These are phyloP conservation scores for Bipolaris cookei DNA, from an alignment of 2,329 filamentous ascomycete species.

Conservation along the genomic window DNA sequence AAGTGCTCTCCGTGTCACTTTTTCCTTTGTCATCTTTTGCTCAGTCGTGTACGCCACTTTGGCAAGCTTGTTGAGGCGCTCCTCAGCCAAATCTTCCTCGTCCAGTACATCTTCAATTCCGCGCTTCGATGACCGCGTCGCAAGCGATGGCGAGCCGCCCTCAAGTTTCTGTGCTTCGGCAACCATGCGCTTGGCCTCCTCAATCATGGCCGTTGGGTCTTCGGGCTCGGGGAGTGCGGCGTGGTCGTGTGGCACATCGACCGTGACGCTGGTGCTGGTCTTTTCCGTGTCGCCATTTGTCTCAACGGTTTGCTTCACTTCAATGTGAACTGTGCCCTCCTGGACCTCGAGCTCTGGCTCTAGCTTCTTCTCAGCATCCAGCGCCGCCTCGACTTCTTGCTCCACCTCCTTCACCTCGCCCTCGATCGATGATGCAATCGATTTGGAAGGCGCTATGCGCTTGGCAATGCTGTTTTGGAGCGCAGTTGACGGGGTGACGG, in stretches of 20 bases:
- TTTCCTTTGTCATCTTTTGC: slow-evolving; percentile 81
- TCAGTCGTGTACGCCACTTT: slow-evolving; percentile 66
- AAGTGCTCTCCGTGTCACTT: slow-evolving; percentile 82
- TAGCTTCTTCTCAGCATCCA: slow-evolving; percentile 18
- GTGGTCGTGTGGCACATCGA: slow-evolving; percentile 73
- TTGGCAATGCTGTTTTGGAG: slow-evolving; percentile 44
- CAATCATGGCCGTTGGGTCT: slow-evolving; percentile 82
- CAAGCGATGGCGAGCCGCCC: slow-evolving; percentile 30
- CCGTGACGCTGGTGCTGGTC: slow-evolving; percentile 73
- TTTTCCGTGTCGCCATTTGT: slow-evolving; percentile 67
- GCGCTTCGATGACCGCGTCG: slow-evolving; percentile 42
- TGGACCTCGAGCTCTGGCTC: slow-evolving; percentile 20
- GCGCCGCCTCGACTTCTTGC: background rate
- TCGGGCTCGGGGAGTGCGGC: slow-evolving; percentile 75
- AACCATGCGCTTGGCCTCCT: slow-evolving; percentile 87
- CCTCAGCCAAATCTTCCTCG: slow-evolving; percentile 54
- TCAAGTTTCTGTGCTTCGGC: slow-evolving; percentile 67
- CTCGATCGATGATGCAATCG: slow-evolving; percentile 53
- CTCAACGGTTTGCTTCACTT: slow-evolving; percentile 70
- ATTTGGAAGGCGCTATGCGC: slow-evolving; percentile 34
- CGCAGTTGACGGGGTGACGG: slow-evolving; percentile 55
- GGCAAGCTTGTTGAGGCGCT: slow-evolving; percentile 72
- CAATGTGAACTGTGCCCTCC: slow-evolving; percentile 67
- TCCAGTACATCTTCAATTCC: slow-evolving; percentile 66
- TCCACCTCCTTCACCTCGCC: slow-evolving; percentile 40